Percentiles rank a stretch among this genome's conserved stretches.
These are phyloP conservation scores for Saccharomycopsis hybrid DNA, from an alignment of 1,139 yeast species.

Conservation along the genomic window DNA sequence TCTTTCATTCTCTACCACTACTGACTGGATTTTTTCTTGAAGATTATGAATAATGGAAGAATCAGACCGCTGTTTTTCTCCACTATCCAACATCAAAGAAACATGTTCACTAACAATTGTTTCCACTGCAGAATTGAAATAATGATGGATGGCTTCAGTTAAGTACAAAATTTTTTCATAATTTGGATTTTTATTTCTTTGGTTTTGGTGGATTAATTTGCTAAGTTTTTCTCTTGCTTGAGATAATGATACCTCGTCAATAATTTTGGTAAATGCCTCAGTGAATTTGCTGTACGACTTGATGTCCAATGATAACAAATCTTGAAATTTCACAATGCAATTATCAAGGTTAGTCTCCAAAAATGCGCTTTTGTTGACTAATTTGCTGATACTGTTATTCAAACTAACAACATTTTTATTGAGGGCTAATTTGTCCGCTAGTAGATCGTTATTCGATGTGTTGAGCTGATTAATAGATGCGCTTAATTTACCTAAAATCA, in stretches of 20 bases:
- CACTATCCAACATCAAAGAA: slow-evolving; percentile 8
- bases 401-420: slow-evolving; percentile 7
- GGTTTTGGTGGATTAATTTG: slow-evolving; percentile 2
- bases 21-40: slow-evolving; percentile 11
- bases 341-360: slow-evolving; percentile 2
- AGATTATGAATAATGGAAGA: slow-evolving; percentile 7
- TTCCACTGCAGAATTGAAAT: slow-evolving; percentile 14
- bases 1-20: slow-evolving; percentile 19
- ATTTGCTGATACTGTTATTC: slow-evolving; percentile 1
- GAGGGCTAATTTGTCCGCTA: slow-evolving; percentile 3
- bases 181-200: slow-evolving; percentile 5
- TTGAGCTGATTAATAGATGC: not conserved
- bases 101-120: slow-evolving; percentile 11
- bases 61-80: slow-evolving; percentile 13
- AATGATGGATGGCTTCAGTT: slow-evolving; percentile 14
- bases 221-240: slow-evolving; percentile 14
- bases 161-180: slow-evolving; percentile 17
- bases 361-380: slow-evolving; percentile 4
- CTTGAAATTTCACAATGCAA: slow-evolving; percentile 3
- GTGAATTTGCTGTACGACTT: slow-evolving; percentile 5
- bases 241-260: slow-evolving; percentile 12
- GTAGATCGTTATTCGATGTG: not conserved
- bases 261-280: slow-evolving; percentile 6
- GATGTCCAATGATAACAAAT: slow-evolving; percentile 10
- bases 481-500: slow-evolving; percentile 9